Evolutionary conservation across 2,329 filamentous ascomycete genomes (phyloP).

Genomic region (Huntiella abstrusa): DNA sequence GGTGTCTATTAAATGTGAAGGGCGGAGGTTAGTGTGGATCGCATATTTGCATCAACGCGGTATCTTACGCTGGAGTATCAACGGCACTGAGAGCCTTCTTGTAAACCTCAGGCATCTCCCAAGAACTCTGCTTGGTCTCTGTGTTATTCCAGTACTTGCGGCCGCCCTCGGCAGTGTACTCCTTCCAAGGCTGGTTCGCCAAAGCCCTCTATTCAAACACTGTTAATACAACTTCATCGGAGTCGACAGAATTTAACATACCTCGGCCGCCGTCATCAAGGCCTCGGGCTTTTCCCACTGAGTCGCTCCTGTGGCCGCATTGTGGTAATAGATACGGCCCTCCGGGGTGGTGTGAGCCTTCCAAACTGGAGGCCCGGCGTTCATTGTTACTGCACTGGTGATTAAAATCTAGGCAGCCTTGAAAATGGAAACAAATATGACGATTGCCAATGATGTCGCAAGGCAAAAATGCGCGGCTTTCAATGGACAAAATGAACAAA

Average conservation of each 20-base stretch:
- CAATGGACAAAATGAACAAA: no score
- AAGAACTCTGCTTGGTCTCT: constrained; percentile 78
- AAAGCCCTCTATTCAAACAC: constrained; percentile 45
- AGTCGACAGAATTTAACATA: constrained; percentile 20
- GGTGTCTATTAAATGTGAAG: constrained; percentile 14
- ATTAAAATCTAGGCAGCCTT: no score
- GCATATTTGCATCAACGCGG: background rate
- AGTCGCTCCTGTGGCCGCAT: constrained; percentile 65
- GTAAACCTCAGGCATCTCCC: constrained; percentile 80
- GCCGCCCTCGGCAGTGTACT: constrained; percentile 72
- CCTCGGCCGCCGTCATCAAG: constrained; percentile 67
- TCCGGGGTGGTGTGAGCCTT: constrained; percentile 65
- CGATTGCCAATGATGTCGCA: no score
- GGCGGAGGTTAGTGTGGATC: background rate
- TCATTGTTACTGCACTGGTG: constrained; percentile 3
- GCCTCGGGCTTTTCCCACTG: constrained; percentile 92
- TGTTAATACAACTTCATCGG: background rate
- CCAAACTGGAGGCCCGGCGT: constrained; percentile 32
- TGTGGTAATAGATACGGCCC: constrained; percentile 82
- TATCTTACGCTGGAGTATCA: constrained; percentile 3
- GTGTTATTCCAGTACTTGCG: constrained; percentile 92
- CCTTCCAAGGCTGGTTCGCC: constrained; percentile 74
- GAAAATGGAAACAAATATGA: no score
- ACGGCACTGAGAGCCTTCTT: constrained; percentile 51
- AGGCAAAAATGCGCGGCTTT: no score